Evolutionary conservation across 2,329 filamentous ascomycete species (phyloP), one percentile per base, ranked within the genome.

Genomic region (Phaeosphaeriaceae sp.): DNA sequence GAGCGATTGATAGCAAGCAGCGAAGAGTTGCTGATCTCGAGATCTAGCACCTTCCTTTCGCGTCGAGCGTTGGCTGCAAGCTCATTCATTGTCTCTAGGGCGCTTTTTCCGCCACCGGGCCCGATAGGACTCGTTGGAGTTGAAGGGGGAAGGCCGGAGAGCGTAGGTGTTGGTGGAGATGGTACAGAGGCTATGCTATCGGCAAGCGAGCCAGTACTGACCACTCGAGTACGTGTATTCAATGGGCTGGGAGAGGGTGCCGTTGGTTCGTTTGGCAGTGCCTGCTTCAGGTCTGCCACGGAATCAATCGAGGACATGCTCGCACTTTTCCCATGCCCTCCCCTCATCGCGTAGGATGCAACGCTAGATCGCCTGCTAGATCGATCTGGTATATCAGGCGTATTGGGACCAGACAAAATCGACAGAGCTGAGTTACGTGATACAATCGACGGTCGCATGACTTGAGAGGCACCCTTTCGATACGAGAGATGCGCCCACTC

Each of bases 1-100:
- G 92, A 94, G 44, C 92, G 83, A 69, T 99, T 99, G 75, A 99
- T 97, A 33, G 94, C 94, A 48, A 96, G 84, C 3, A 99, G 81
- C 1, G 92, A 97, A 1, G 91, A 94, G 67, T 99, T 99, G 46
- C 89, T 96, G 56, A 99, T 99, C 70, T 99, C 91, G 5, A 99
- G 79, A 70, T 99, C 94, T 60, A 97, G 84, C 1, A 99, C 92
- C 76, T 97, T 99, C 53, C 94, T 85, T 73, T 97, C 94, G 29
- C 91, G 84, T 23, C 94, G 85, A 12, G 94, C 94, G 68, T 91
- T 94, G n/a, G 88, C 84, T 9, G 94, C 91, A 6, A 91, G 80
- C 52, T 95, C 92, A 54, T 85, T 89, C 53, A 88, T 77, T 6
- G 85, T 80, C 46, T 87, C 85, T 13, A 83, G 67, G 1, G 78